Evolutionary conservation across 805 yeast species (phyloP).

Genomic region (Saccharomycopsis fodiens): DNA sequence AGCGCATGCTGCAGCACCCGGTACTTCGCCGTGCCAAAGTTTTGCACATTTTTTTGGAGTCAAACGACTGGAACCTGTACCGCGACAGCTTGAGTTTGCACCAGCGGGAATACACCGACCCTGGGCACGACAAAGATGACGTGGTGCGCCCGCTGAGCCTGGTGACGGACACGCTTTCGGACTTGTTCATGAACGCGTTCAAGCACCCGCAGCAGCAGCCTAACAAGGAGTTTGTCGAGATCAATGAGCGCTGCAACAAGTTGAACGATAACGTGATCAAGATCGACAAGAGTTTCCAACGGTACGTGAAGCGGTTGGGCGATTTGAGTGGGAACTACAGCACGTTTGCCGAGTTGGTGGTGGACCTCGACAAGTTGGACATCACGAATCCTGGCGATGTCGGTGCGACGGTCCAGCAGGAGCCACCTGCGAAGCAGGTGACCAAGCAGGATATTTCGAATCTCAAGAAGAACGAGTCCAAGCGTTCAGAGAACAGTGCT

Average conservation of each 20-base stretch:
- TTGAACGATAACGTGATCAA: constrained; percentile 75
- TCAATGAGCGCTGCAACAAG: constrained; percentile 74
- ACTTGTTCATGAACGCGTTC: constrained; percentile 89
- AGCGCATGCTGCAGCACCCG: constrained; percentile 70
- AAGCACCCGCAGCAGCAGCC: constrained; percentile 48
- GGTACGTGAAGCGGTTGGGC: constrained; percentile 63
- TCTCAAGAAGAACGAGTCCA: too few relatives aligned
- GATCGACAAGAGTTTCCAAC: constrained; percentile 70
- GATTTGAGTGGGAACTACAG: constrained; percentile 68
- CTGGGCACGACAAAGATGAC: constrained; percentile 20
- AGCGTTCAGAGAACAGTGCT: too few relatives aligned
- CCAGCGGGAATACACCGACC: constrained; percentile 18
- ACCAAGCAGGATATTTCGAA: constrained; percentile 13
- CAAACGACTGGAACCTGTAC: constrained; percentile 67
- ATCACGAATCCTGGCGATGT: constrained; percentile 24
- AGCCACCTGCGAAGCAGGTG: constrained; percentile 11
- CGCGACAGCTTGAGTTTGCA: constrained; percentile 44
- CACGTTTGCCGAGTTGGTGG: constrained; percentile 62
- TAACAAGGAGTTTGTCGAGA: constrained; percentile 72
- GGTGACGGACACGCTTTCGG: constrained; percentile 66
- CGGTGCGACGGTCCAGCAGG: neutral
- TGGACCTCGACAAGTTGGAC: constrained; percentile 56
- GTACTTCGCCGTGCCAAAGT: constrained; percentile 60
- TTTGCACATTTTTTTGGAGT: constrained; percentile 63
- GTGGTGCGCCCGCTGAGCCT: constrained; percentile 26